A percentile compares a stretch with the other conserved stretches of the same genome.
Conservation (phyloP, 139 green algal species). For the Chlamydomonas urium region DNA sequence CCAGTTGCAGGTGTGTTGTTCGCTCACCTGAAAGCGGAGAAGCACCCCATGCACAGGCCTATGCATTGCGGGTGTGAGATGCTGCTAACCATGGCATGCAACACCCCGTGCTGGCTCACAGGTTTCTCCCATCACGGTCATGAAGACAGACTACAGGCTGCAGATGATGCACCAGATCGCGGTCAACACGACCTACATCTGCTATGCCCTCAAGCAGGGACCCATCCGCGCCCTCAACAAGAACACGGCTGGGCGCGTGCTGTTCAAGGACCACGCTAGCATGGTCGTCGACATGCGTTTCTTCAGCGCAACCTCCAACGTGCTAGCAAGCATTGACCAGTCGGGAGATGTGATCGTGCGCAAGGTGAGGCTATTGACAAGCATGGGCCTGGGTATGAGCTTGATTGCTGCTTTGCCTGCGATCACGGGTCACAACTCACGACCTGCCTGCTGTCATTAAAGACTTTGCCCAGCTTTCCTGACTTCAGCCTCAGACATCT, state of each 20-base stretch:
- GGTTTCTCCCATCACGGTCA: conserved; percentile 55
- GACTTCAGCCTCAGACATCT: too few relatives aligned
- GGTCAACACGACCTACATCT: conserved; percentile 63
- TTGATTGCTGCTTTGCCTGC: background rate
- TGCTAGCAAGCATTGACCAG: conserved; percentile 42
- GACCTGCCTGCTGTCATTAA: too few relatives aligned
- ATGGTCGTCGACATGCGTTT: conserved; percentile 56
- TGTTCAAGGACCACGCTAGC: conserved; percentile 64
- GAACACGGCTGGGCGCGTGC: conserved; percentile 40
- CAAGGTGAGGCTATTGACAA: conserved; percentile 31
- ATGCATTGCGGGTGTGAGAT: too few relatives aligned
- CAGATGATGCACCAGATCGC: conserved; percentile 51
- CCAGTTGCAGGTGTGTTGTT: conserved; percentile 41
- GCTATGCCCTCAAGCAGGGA: conserved; percentile 71
- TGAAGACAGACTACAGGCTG: conserved; percentile 48
- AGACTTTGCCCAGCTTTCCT: too few relatives aligned
- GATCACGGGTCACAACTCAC: too few relatives aligned
- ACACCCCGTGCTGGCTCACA: conserved; percentile 21
- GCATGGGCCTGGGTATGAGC: background rate
- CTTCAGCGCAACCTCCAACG: conserved; percentile 11
- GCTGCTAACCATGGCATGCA: background rate
- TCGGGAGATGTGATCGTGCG: conserved; percentile 53
- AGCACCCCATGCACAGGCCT: background rate
- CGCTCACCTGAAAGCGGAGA: background rate
- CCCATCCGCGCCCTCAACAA: conserved; percentile 73